Evolutionary conservation across 768 basidiomycete genomes (phyloP), one percentile per base, ranked within the genome.

Genomic region (Mycena maculata): DNA sequence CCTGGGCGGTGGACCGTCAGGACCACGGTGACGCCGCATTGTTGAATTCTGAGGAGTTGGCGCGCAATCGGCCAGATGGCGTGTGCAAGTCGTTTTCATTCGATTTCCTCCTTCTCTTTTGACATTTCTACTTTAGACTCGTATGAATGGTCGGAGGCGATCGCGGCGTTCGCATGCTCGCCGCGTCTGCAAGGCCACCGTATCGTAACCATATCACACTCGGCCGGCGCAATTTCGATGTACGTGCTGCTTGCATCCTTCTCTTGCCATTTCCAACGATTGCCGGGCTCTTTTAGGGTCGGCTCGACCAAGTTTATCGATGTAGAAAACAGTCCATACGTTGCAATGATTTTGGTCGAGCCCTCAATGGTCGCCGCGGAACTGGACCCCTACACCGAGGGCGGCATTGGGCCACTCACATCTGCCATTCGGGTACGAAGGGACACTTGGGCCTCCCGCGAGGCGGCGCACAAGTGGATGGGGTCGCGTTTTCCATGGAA

Each of bases 151-250:
- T 61, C 72, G 2, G 52, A 56, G 4, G 74, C 69, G 18, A 60
- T 76, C 39, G 67, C 65, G 2, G 71, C 71, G n/a, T 76, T 76
- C 36, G 61, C 71, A 0, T 31, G 47, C 18, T 71, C 68, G 15
- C 59, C 71, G 4, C 64, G 72, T 38, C 52, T 74, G 45, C 63
- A 56, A n/a, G 73, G 70, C 6, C 74, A 77, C 45, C 70, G 71
- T 23, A 68, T 79, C 7, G 76, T 78, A 41, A 69, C 70, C 10
- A 33, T 79, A 23, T 77, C 78, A 3, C 78, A 79, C 63, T 79
- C 78, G 13, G 78, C 78, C 3, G 78, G 78, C 12, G 65, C 76
- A 7, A 71, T 73, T 27, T 75, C 77, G 8, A 71, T 77, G 78
- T 79, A 64, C 45, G 76, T 63, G 15, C 23, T 9, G n/a, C 8